Evolutionary conservation across 169 alveolate species (phyloP), one percentile per base, ranked within the genome.

Genomic region (Eimeria necatrix): DNA sequence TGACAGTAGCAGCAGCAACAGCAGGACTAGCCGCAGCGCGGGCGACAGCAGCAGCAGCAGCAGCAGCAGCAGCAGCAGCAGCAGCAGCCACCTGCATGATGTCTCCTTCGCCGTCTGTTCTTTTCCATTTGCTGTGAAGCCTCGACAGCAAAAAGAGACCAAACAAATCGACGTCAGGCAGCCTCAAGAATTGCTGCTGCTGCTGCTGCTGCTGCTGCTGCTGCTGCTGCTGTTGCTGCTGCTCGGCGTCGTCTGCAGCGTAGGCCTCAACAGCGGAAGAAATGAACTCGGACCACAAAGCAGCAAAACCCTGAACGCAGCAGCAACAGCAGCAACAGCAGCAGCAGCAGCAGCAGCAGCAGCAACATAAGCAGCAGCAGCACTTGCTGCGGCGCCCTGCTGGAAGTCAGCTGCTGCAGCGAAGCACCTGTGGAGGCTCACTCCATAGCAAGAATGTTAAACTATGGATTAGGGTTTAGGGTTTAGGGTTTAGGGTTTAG

Each of bases 181-280:
- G 81, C 46, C 81, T 26, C 81, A 71, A 32, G 51, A 71, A 71
- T 48, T 71, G 81, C 51, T 71, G 64, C 64, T 56, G 64, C 64
- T 56, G 64, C 14, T 56, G 81, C 81, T 71, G 81, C 81, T 71
- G 81, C 81, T 9, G 64, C 64, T 56, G 64, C n/a, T n/a, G n/a
- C n/a, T n/a, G n/a, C n/a, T n/a, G n/a, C n/a, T n/a, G n/a, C n/a
- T 61, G 73, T 26, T 61, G 73, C 73, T 61, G 73, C 81, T 71
- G 81, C 46, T 71, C 51, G 51, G 32, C 10, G 46, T 71, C 81
- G 81, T 71, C 81, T 71, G 81, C 46, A 4, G 51, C 46, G 51
- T 71, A 71, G 4, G 81, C 81, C 81, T 71, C 81, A 71, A 71
- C 81, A 32, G 81, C 81, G 22, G 81, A 71, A 32, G 81, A n/a